Conservation (phyloP, 2,329 filamentous ascomycete species). For the Xylaria hypoxylon region DNA sequence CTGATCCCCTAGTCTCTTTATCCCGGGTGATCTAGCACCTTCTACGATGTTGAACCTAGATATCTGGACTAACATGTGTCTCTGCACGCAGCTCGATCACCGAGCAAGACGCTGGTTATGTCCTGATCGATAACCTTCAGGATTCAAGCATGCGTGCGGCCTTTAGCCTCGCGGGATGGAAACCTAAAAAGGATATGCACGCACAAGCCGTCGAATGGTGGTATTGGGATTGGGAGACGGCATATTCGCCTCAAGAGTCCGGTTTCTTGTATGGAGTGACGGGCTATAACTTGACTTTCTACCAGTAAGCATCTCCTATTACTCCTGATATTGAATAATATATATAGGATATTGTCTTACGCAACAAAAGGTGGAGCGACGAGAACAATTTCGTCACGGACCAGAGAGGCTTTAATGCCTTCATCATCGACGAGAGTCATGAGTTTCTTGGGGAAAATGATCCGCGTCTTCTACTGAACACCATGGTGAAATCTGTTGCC, state of each 20-base stretch:
- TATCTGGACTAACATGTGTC: too few species aligned
- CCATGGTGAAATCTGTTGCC: slow-evolving; percentile 64
- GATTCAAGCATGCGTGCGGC: slow-evolving; percentile 71
- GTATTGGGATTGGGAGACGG: slow-evolving; percentile 64
- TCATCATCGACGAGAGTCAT: slow-evolving; percentile 67
- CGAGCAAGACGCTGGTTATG: slow-evolving; percentile 65
- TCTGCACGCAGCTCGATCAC: slow-evolving; percentile 58
- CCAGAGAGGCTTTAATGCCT: slow-evolving; percentile 69
- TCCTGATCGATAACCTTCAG: slow-evolving; percentile 70
- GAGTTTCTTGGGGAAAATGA: slow-evolving; percentile 69
- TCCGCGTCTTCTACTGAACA: slow-evolving; percentile 67
- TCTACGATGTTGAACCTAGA: too few species aligned
- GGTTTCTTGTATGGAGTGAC: slow-evolving; percentile 67
- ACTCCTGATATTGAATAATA: too few species aligned
- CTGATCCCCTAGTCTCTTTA: too few species aligned
- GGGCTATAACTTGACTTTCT: slow-evolving; percentile 70
- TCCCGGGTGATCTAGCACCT: too few species aligned
- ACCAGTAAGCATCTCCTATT: too few species aligned
- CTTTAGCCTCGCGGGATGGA: slow-evolving; percentile 71
- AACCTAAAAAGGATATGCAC: slow-evolving; percentile 65
- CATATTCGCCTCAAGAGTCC: slow-evolving; percentile 66
- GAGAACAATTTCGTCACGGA: slow-evolving; percentile 72
- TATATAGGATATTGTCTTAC: too few species aligned
- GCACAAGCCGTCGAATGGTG: slow-evolving; percentile 72
- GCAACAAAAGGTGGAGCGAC: too few species aligned